Percentiles rank a stretch among this genome's conserved stretches.
These are phyloP conservation scores for Lepiota brunneoincarnata DNA, from an alignment of 768 basidiomycete genomes.

Conservation along the genomic window DNA sequence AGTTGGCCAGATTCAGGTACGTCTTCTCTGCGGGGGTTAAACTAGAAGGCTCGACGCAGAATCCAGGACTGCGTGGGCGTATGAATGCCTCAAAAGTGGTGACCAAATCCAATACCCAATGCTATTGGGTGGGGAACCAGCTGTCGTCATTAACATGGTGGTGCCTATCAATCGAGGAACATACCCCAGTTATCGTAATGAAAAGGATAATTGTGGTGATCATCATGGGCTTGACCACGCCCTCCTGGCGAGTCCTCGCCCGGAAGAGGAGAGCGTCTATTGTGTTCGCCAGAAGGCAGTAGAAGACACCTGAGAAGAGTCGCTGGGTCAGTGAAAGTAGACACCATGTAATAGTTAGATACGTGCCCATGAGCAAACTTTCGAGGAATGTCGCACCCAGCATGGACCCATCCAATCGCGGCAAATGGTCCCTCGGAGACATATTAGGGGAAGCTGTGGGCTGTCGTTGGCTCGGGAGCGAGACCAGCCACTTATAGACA, in stretches of 20 bases:
- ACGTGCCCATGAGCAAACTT: constrained; percentile 17
- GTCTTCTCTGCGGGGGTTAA: constrained; percentile 12
- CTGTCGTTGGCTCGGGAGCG: too few relatives aligned
- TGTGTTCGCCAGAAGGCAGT: too few relatives aligned
- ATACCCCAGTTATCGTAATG: constrained; percentile 18
- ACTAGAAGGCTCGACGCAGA: not conserved
- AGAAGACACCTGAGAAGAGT: too few relatives aligned
- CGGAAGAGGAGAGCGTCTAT: too few relatives aligned
- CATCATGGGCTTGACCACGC: constrained; percentile 19
- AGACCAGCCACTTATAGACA: too few relatives aligned
- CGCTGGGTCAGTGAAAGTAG: too few relatives aligned
- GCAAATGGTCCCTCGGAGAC: constrained; percentile 20
- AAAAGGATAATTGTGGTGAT: constrained; percentile 18
- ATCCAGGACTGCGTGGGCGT: constrained; percentile 2
- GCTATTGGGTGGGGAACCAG: not conserved
- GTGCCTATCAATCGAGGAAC: not conserved
- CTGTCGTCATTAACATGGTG: too few relatives aligned
- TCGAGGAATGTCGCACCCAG: constrained; percentile 17
- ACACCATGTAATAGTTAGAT: not conserved
- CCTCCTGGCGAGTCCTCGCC: constrained; percentile 4
- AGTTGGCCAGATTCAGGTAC: constrained; percentile 13
- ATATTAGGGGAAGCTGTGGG: constrained; percentile 2
- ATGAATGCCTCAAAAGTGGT: constrained; percentile 14
- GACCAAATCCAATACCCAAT: constrained; percentile 14
- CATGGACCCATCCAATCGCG: constrained; percentile 19